Conservation (phyloP, 2,329 filamentous ascomycete genomes). For the Thelonectria blattea region DNA sequence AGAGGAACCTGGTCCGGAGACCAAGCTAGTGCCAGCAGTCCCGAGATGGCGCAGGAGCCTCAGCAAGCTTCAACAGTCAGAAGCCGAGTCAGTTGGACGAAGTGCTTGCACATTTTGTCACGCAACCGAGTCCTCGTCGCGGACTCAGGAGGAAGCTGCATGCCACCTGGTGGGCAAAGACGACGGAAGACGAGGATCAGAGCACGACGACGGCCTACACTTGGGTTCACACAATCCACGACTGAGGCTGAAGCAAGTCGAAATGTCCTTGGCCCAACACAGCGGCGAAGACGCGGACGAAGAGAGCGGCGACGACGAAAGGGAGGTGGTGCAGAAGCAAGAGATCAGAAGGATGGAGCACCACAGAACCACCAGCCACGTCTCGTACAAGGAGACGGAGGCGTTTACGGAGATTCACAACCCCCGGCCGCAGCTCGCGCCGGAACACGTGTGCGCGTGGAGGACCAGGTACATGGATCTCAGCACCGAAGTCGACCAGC, state of each 20-base stretch:
- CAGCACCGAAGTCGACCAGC: slow-evolving; percentile 48
- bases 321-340: slow-evolving; percentile 7
- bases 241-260: slow-evolving; percentile 38
- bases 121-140: slow-evolving; percentile 26
- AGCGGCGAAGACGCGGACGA: slow-evolving; percentile 29
- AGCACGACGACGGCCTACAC: background rate
- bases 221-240: slow-evolving; percentile 21
- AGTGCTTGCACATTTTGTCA: slow-evolving; percentile 34
- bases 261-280: slow-evolving; percentile 37
- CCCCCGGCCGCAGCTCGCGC: slow-evolving; percentile 44
- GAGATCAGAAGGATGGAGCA: slow-evolving; percentile 6
- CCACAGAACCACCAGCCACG: slow-evolving; percentile 14
- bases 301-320: slow-evolving; percentile 3
- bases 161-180: slow-evolving; percentile 10
- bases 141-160: slow-evolving; percentile 4
- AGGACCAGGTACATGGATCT: slow-evolving; percentile 50
- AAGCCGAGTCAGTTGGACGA: slow-evolving; percentile 21
- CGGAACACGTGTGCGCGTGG: slow-evolving; percentile 51
- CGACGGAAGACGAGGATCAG: background rate
- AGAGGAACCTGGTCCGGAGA: slow-evolving; percentile 22
- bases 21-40: slow-evolving; percentile 22
- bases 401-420: slow-evolving; percentile 37
- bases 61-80: slow-evolving; percentile 26
- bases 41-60: slow-evolving; percentile 34
- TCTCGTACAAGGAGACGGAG: slow-evolving; percentile 14